Base-by-base conservation (phyloP, 1,139 yeast genomes). In the Diutina scorzettiae region DNA sequence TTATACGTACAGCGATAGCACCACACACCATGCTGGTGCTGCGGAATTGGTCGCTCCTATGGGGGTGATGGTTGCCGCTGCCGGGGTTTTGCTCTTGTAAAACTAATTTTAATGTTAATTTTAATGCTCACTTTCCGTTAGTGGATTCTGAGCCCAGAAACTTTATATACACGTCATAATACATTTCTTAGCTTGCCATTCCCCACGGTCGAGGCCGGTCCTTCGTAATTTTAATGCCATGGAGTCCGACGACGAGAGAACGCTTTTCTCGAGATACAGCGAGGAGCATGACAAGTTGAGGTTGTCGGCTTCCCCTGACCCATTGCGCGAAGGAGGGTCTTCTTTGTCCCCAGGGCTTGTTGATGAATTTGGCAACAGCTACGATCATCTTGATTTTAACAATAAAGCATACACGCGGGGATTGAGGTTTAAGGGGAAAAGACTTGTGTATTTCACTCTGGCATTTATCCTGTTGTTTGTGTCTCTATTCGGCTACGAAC, bases 381-480 rank as follows among this genome's bases (percentile, higher is more conserved):
- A 68, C 46, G 56, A 51, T 19, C 66, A 67, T 40, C 50, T 69
- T 7, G 64, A 69, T 48, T 68, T 68, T 45, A 58, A 68, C 47
- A 56, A 62, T 21, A 57, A 59, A 44, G 47, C 49, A 17, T 67
- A 67, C 47, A 66, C 72, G 0, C 48, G 53, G 7, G 54, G 53
- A 37, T 52, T 64, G 8, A 47, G 44, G 30, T 66, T 69, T 52
- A 68, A 69, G 48, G 74, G 74, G 7, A 63, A 53, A 29, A 49
- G 57, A 27, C 57, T 78, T 42, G 71, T 78, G 12, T 85, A 84
- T 57, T 81, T 84, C 60, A 84, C 94, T 2, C 76, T 89, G 1
- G 77, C 81, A 9, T 85, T 85, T 58, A 94, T 85, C 18, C 78
- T 89, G 28, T 64, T 84, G 6, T 93, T 94, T 43, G 95, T 86